A percentile compares a stretch with the other conserved stretches of the same genome.
Conservation (phyloP, 1,284 basidiomycete genomes). For the Earliella scabrosa region DNA sequence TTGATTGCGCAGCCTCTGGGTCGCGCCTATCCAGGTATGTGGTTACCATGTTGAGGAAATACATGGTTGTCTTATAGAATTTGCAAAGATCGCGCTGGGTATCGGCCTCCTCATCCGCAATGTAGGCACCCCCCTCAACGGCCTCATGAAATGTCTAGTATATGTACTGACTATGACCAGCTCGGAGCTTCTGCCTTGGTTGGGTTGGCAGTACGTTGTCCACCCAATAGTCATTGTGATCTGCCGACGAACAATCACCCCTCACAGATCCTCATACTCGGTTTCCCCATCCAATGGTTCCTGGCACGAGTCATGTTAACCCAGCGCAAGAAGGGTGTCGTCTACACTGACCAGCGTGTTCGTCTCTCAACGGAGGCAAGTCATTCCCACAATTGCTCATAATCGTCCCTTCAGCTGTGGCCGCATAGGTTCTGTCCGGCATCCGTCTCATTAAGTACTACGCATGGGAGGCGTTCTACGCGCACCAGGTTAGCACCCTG, state of each 20-base stretch:
- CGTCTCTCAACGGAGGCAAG: slow-evolving; percentile 63
- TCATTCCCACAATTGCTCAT: background rate
- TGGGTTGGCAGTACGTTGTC: slow-evolving; percentile 60
- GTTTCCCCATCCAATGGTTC: slow-evolving; percentile 65
- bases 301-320: slow-evolving; percentile 69
- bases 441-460: slow-evolving; percentile 66
- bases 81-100: slow-evolving; percentile 65
- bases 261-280: slow-evolving; percentile 52
- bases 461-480: slow-evolving; percentile 70
- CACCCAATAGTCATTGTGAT: background rate
- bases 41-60: too few species aligned
- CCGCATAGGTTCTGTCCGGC: slow-evolving; percentile 61
- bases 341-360: slow-evolving; percentile 74
- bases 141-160: background rate
- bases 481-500: slow-evolving; percentile 51
- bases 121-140: slow-evolving; percentile 35
- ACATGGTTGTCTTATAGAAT: too few species aligned
- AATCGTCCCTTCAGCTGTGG: too few species aligned
- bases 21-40: slow-evolving; percentile 55
- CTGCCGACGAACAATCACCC: too few species aligned
- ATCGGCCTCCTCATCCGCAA: slow-evolving; percentile 68
- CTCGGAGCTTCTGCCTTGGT: slow-evolving; percentile 74
- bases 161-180: slow-evolving; percentile 35
- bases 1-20: slow-evolving; percentile 53
- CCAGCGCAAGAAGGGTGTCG: slow-evolving; percentile 67